Percentiles rank a stretch among this genome's conserved stretches.
Evolutionary conservation across 202 grass and related monocot genomes (phyloP).

Genomic region (Panicum hallii): DNA sequence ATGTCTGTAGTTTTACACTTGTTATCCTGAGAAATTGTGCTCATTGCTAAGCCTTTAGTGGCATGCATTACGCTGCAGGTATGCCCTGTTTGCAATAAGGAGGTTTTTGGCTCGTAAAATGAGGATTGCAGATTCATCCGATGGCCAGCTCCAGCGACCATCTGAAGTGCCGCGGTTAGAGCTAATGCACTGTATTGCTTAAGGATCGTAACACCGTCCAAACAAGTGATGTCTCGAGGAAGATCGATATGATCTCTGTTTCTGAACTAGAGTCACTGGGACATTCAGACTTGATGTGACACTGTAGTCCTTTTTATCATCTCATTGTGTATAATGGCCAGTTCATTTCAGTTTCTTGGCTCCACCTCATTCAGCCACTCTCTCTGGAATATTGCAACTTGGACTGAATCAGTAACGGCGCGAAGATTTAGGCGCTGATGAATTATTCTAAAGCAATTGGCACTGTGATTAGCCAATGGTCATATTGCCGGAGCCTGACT

Average conservation of each 20-base stretch:
- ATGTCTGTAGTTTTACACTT: not conserved
- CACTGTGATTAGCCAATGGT: not conserved
- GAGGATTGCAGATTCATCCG: constrained; percentile 25
- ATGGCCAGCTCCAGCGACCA: not conserved
- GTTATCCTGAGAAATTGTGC: not conserved
- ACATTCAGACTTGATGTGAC: not conserved
- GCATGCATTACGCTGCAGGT: constrained; percentile 51
- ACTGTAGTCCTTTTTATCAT: not conserved
- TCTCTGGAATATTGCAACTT: not conserved
- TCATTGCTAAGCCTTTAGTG: constrained; percentile 28
- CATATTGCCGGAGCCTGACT: not conserved
- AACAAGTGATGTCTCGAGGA: constrained; percentile 8
- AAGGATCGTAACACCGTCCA: not conserved
- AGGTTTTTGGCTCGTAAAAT: constrained; percentile 66
- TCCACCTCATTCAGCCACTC: not conserved
- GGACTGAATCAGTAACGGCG: not conserved
- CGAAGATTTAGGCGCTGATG: not conserved
- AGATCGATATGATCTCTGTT: constrained; percentile 1
- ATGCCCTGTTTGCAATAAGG: constrained; percentile 84
- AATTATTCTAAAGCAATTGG: not conserved
- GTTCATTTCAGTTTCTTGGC: constrained; percentile 36
- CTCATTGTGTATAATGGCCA: not conserved
- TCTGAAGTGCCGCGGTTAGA: not conserved
- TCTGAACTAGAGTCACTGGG: not conserved
- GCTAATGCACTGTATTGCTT: not conserved